A percentile compares a stretch with the other conserved stretches of the same genome.
Evolutionary conservation across 345 rosid species (phyloP).

Genomic region (Pseudoturritis turrita): DNA sequence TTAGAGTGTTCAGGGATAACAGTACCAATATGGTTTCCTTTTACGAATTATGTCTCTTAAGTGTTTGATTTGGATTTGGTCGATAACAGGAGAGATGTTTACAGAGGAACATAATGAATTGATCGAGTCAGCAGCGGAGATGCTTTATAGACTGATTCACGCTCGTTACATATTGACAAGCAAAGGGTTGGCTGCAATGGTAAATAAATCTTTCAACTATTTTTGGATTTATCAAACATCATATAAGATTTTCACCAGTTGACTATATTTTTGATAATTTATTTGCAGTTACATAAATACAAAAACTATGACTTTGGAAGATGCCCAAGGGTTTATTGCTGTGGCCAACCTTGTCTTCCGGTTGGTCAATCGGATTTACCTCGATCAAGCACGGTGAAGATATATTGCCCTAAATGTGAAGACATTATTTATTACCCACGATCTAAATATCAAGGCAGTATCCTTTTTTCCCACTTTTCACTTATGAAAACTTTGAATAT

Average conservation of each 20-base stretch:
- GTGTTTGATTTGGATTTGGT: conserved; percentile 25
- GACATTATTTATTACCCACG: conserved; percentile 91
- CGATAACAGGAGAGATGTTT: conserved; percentile 74
- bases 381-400: conserved; percentile 85
- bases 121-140: conserved; percentile 95
- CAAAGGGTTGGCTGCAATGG: conserved; percentile 98
- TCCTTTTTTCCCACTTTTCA: too few relatives aligned
- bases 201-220: conserved; percentile 21
- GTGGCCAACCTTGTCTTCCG: conserved; percentile 94
- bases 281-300: conserved; percentile 76
- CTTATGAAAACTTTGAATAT: too few relatives aligned
- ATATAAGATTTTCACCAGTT: background rate
- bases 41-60: conserved; percentile 7
- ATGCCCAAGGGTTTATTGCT: conserved; percentile 95
- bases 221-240: background rate
- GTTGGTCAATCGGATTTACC: conserved; percentile 89
- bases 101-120: conserved; percentile 95
- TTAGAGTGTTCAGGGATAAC: background rate
- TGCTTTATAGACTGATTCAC: conserved; percentile 94
- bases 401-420: conserved; percentile 86
- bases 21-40: background rate
- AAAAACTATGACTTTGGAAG: conserved; percentile 95
- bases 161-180: conserved; percentile 83
- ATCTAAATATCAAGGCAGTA: conserved; percentile 97
- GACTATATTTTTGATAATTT: background rate